phyloP scores from a whole-genome alignment of 2,329 filamentous ascomycete genomes.

The Elsinoe fawcettii region DNA sequence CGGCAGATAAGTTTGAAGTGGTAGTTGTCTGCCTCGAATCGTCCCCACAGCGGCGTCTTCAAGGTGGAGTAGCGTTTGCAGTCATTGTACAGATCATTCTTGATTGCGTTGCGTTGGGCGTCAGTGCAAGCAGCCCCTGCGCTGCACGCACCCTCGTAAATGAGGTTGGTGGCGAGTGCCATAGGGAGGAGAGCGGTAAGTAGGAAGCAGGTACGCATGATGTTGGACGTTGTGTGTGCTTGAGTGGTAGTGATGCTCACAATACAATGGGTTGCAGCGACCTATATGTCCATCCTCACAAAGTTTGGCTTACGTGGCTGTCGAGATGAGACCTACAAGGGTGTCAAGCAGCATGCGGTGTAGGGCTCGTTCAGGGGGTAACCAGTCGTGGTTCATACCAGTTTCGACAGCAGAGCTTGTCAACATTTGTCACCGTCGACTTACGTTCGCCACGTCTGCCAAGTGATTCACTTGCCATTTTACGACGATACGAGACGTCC shows the following conservation, averaged over 20 bases:
- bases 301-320: neutral
- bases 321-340: neutral
- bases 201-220: neutral
- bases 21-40: neutral
- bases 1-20: neutral
- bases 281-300: neutral
- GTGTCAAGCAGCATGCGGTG: neutral
- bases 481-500: neutral
- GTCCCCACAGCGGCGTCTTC: neutral
- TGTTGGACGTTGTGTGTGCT: neutral
- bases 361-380: neutral
- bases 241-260: neutral
- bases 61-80: neutral
- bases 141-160: neutral
- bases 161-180: neutral
- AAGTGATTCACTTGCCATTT: neutral
- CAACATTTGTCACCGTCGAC: neutral
- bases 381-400: neutral
- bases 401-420: neutral
- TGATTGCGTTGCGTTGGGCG: neutral
- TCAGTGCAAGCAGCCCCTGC: neutral
- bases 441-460: neutral
- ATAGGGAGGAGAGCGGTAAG: neutral
- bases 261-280: neutral
- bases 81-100: neutral